Base-by-base conservation (phyloP, 305 asterid genomes). In the Solanum hybrid region DNA sequence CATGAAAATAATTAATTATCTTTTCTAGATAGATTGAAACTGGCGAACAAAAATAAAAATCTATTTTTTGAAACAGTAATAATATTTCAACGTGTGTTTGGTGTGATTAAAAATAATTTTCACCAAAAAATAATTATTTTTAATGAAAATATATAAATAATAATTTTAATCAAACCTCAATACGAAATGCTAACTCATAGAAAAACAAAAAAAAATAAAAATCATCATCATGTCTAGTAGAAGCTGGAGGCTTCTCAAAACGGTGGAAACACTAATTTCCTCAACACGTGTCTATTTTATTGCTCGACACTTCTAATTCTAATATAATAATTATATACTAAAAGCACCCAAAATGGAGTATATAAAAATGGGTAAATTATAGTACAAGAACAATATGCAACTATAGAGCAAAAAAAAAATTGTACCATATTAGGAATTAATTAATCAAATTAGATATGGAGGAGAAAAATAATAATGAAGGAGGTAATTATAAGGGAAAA, bases 361-460 rank as follows among this genome's bases (percentile, higher is more conserved):
- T 32, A 76, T 76, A 76, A 32, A 66, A 32, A 32, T 73, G 11
- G 32, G 26, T 75, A 75, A 15, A 76, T 31, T 13, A 13, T 26
- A 31, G 7, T 32, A 31, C 80, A 31, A 32, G 26, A 76, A 76
- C 24, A 31, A 75, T 66, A 66, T 8, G 29, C 75, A 66, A 66
- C 3, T 10, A 66, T n/a, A 66, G 75, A 66, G 29, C 6, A 0
- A 29, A 73, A 27, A 36, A 10, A 13, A 10, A n/a, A 0, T 60
- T 60, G 72, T 60, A 60, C 4, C 27, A 77, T 19, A 35, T 51
- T 0, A 51, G 86, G 35, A 12, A 27, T 72, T 26, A 73, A 31
- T 73, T 51, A 6, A 51, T 51, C 9, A 29, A 26, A 37, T 66
- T 66, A 80, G 37, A 15, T 78, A 94, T 93, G 95, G 94, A 91